Evolutionary conservation across 2,329 filamentous ascomycete species (phyloP), one percentile per base, ranked within the genome.

Genomic region (Apiospora arundinis): DNA sequence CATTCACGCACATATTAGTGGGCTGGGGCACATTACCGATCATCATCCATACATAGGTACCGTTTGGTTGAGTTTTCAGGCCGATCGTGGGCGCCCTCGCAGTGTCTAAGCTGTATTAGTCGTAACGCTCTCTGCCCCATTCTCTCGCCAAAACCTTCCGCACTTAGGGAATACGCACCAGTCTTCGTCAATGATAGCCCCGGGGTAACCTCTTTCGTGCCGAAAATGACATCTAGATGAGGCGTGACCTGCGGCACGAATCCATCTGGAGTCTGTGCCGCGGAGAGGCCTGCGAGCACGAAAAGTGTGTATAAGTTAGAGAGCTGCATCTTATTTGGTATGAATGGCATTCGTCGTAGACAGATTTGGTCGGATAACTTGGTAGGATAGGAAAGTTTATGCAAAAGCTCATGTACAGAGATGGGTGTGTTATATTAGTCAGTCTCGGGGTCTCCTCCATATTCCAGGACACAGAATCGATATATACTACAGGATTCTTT

Each of bases 21-120:
- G 25, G 37, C 11, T 42, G 5, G 32, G n/a, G 32, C 21, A 21
- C 25, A 69, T 67, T 69, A 77, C 78, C 74, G 67, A 80, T 77
- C 73, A 79, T 70, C 76, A 79, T 77, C 76, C 76, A 79, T 12
- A 79, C 21, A 28, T 80, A 80, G 37, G 73, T 76, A 23, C 74
- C 75, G 37, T 76, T 74, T 1, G 74, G 74, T n/a, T 73, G 46
- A 11, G 70, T 74, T 14, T 74, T 71, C 45, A 78, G 60, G 2
- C 76, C 78, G 40, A 80, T 78, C 1, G 76, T 78, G 21, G 77
- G 78, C 69, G 78, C 77, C 46, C 74, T 73, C 4, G 76, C 70
- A 12, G 77, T 78, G 4, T 79, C 77, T 73, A 14, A 25, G 5
- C 2, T 12, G 32, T 37, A 32, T 25, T 65, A 67, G 69, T 46